Conservation (phyloP, 345 rosid genomes). For the Salix dunnii region DNA sequence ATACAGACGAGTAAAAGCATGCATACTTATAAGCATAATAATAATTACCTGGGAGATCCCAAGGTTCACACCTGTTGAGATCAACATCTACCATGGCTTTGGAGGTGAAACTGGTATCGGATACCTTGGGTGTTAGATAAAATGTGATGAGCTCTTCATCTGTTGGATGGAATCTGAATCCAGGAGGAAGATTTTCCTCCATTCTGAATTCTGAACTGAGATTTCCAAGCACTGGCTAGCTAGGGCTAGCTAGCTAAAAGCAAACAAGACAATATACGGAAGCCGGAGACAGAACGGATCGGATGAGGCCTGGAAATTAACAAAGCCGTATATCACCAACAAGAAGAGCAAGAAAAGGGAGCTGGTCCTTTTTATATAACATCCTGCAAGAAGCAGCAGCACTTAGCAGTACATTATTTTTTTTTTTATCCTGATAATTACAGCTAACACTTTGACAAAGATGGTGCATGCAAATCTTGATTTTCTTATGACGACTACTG, state of each 20-base stretch:
- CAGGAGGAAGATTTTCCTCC: conserved; percentile 94
- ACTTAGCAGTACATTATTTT: conserved; percentile 23
- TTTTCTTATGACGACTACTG: background rate
- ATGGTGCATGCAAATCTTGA: conserved; percentile 26
- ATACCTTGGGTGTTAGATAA: conserved; percentile 65
- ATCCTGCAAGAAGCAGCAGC: conserved; percentile 55
- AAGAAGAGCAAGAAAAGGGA: conserved; percentile 11
- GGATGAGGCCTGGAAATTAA: conserved; percentile 7
- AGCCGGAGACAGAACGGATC: background rate
- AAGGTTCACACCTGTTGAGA: conserved; percentile 96
- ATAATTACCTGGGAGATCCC: conserved; percentile 91
- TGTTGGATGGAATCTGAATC: conserved; percentile 95
- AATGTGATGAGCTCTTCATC: conserved; percentile 92
- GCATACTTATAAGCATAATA: background rate
- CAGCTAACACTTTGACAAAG: conserved; percentile 92
- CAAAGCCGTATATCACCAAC: conserved; percentile 6
- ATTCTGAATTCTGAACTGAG: conserved; percentile 15
- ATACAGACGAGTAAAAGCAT: background rate
- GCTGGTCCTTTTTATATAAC: conserved; percentile 17
- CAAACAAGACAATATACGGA: background rate
- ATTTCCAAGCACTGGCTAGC: too few relatives aligned
- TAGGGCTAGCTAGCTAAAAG: background rate
- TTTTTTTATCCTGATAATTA: conserved; percentile 43
- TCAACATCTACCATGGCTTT: conserved; percentile 90
- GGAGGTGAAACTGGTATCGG: conserved; percentile 58